phyloP scores from a whole-genome alignment of 2,329 filamentous ascomycete species.

The Ceratocystis huliohia region DNA sequence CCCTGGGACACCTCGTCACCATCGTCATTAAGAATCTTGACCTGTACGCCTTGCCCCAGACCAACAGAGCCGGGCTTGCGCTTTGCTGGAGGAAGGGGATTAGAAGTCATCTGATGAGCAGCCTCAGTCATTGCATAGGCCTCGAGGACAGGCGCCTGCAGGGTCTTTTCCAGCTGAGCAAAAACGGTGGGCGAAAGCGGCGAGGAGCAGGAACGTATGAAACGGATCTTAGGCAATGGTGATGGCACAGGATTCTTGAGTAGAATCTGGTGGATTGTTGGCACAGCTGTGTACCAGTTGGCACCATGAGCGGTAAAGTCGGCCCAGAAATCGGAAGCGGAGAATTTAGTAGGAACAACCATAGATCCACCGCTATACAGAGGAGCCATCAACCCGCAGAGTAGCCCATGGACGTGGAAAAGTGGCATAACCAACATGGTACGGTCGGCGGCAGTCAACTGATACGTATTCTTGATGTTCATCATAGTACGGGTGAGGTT shows the following conservation, averaged over 20 bases:
- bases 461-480: constrained; percentile 69
- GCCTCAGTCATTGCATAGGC: constrained; percentile 91
- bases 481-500: constrained; percentile 74
- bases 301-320: constrained; percentile 62
- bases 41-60: constrained; percentile 68
- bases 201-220: constrained; percentile 69
- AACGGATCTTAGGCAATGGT: constrained; percentile 61
- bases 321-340: constrained; percentile 68
- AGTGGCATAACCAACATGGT: constrained; percentile 84
- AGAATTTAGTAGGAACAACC: constrained; percentile 67
- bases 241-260: constrained; percentile 58
- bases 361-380: constrained; percentile 65
- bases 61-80: constrained; percentile 74
- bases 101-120: constrained; percentile 72
- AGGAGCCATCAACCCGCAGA: constrained; percentile 69
- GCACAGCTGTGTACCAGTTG: constrained; percentile 90
- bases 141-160: constrained; percentile 70
- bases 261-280: constrained; percentile 82
- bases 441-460: constrained; percentile 56
- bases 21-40: constrained; percentile 60
- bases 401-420: constrained; percentile 80
- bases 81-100: constrained; percentile 56
- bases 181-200: constrained; percentile 72
- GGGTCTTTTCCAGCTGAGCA: constrained; percentile 61
- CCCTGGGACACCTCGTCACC: constrained; percentile 58